Evolutionary conservation across 176 grass and related monocot genomes (phyloP).

Genomic region (Coix lacrymajobi): DNA sequence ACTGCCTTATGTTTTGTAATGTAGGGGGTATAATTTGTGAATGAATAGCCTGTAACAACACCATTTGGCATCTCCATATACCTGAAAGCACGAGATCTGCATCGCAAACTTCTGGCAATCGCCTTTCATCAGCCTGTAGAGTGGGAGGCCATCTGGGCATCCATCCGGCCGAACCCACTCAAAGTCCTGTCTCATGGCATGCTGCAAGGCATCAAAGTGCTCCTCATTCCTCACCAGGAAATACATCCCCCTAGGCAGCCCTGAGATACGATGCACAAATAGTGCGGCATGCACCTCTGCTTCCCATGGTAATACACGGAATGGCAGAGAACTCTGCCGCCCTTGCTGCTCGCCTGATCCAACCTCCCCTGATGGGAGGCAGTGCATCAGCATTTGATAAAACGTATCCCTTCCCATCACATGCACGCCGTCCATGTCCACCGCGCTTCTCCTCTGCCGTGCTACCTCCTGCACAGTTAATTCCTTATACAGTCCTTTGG

Average conservation of each 20-base stretch:
- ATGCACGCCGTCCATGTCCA: slow-evolving; percentile 78
- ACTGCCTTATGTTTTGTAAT: too few species aligned
- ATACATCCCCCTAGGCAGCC: slow-evolving; percentile 70
- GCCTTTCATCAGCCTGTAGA: slow-evolving; percentile 70
- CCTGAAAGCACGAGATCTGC: slow-evolving; percentile 87
- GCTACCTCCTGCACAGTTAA: slow-evolving; percentile 56
- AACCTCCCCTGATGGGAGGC: slow-evolving; percentile 71
- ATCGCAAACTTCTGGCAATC: slow-evolving; percentile 69
- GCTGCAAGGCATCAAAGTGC: slow-evolving; percentile 59
- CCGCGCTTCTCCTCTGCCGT: slow-evolving; percentile 51
- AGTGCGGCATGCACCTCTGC: slow-evolving; percentile 77
- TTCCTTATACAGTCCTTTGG: slow-evolving; percentile 52
- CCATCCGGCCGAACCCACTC: slow-evolving; percentile 68
- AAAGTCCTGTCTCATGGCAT: slow-evolving; percentile 61
- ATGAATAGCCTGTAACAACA: background rate
- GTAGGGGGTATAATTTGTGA: background rate
- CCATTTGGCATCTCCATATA: slow-evolving; percentile 7
- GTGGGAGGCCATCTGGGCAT: slow-evolving; percentile 65
- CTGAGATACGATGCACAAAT: slow-evolving; percentile 67
- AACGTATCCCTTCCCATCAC: slow-evolving; percentile 59
- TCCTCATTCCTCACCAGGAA: slow-evolving; percentile 85
- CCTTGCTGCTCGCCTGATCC: slow-evolving; percentile 48
- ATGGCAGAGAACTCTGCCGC: slow-evolving; percentile 53
- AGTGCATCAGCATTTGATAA: slow-evolving; percentile 85
- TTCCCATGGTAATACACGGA: slow-evolving; percentile 74